These are phyloP conservation scores for Hansenula sp. DNA, from an alignment of 1,139 yeast species.

Conservation along the genomic window DNA sequence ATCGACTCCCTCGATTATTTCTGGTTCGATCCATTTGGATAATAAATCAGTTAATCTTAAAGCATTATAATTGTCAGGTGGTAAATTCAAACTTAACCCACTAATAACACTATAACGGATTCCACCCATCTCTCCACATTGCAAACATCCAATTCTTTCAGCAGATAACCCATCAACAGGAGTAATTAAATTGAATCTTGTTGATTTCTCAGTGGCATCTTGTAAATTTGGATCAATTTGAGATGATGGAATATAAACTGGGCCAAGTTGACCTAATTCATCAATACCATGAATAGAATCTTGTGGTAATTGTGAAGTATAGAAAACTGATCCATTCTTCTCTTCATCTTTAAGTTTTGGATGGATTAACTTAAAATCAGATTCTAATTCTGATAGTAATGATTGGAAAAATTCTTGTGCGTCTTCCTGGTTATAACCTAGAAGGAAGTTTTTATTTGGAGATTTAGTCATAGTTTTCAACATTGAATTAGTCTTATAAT, in stretches of 20 bases:
- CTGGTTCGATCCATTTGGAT: slow-evolving; percentile 73
- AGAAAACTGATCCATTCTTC: slow-evolving; percentile 16
- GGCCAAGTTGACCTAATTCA: slow-evolving; percentile 51
- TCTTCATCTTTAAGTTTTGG: background rate
- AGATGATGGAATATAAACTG: slow-evolving; percentile 64
- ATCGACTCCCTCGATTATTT: slow-evolving; percentile 86
- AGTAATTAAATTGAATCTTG: slow-evolving; percentile 60
- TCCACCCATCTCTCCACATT: slow-evolving; percentile 93
- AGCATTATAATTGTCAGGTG: slow-evolving; percentile 38
- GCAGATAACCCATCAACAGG: slow-evolving; percentile 90
- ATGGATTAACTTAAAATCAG: slow-evolving; percentile 37
- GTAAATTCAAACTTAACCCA: slow-evolving; percentile 74
- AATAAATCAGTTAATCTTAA: slow-evolving; percentile 55
- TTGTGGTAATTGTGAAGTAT: slow-evolving; percentile 26
- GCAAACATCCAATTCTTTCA: slow-evolving; percentile 82
- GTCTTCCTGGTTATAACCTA: slow-evolving; percentile 89
- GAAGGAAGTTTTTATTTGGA: slow-evolving; percentile 69
- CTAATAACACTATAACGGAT: slow-evolving; percentile 77
- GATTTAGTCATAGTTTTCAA: slow-evolving; percentile 74
- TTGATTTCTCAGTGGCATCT: slow-evolving; percentile 36
- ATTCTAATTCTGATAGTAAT: slow-evolving; percentile 68
- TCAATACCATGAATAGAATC: slow-evolving; percentile 43
- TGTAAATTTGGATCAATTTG: slow-evolving; percentile 67
- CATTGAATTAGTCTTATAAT: slow-evolving; percentile 64
- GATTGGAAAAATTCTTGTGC: slow-evolving; percentile 93